phyloP scores from a whole-genome alignment of 106 monocot genomes.

The Acanthochlamys bracteata region DNA sequence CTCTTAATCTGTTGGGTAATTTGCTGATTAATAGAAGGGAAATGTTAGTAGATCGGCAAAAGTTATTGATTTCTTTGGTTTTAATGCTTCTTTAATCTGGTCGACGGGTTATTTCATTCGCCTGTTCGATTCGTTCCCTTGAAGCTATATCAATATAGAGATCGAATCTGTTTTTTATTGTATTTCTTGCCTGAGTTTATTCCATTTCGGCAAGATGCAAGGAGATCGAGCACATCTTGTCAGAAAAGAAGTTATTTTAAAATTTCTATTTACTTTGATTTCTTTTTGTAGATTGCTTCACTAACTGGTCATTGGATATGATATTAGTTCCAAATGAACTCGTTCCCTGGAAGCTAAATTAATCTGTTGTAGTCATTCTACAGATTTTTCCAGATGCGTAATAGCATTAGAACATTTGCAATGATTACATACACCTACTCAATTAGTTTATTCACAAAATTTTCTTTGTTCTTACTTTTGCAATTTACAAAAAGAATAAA shows the following conservation, averaged over 20 bases:
- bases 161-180: not conserved
- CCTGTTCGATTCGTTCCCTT: slow-evolving; percentile 44
- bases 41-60: no score
- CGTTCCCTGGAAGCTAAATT: slow-evolving; percentile 81
- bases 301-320: slow-evolving; percentile 58
- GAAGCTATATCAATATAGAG: slow-evolving; percentile 28
- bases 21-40: no score
- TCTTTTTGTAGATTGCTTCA: slow-evolving; percentile 26
- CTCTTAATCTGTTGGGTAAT: no score
- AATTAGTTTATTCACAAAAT: no score
- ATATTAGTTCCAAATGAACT: slow-evolving; percentile 52
- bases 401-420: not conserved
- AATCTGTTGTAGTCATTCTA: slow-evolving; percentile 26
- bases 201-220: no score
- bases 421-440: slow-evolving; percentile 8
- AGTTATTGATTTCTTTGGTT: not conserved
- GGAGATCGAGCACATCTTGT: slow-evolving; percentile 4
- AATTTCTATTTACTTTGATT: not conserved
- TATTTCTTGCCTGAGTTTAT: not conserved
- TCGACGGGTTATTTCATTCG: slow-evolving; percentile 16
- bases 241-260: no score
- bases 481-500: not conserved
- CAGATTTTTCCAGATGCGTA: not conserved
- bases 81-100: slow-evolving; percentile 34
- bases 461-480: not conserved